A percentile compares a stretch with the other conserved stretches of the same genome.
Conservation (phyloP, 306 rosid genomes). For the Gynostemma pentaphyllum region DNA sequence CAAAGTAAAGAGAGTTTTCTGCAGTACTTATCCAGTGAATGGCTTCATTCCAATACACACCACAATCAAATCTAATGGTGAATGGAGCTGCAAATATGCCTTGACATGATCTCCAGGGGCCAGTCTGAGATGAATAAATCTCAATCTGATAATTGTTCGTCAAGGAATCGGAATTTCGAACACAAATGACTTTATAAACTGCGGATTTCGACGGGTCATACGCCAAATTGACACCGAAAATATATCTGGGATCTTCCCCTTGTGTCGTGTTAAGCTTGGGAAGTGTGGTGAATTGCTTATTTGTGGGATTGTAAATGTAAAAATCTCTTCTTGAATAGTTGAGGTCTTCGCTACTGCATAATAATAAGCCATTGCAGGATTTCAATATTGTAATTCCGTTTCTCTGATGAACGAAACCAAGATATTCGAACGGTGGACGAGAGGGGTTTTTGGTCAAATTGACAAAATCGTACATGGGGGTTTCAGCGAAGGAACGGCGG, state of each 20-base stretch:
- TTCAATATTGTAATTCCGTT: slow-evolving; percentile 5
- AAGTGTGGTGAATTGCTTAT: slow-evolving; percentile 13
- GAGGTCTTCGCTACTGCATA: slow-evolving; percentile 4
- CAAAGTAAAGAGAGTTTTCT: slow-evolving; percentile 6
- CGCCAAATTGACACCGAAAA: slow-evolving; percentile 14
- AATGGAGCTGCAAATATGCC: slow-evolving; percentile 4
- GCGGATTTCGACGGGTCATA: slow-evolving; percentile 18
- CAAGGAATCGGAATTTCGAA: not conserved
- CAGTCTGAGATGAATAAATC: slow-evolving; percentile 17
- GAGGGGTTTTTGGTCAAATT: not conserved
- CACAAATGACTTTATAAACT: slow-evolving; percentile 15
- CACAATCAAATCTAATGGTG: slow-evolving; percentile 14
- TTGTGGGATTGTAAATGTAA: slow-evolving; percentile 20
- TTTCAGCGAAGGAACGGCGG: not conserved
- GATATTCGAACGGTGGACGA: slow-evolving; percentile 6
- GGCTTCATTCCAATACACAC: slow-evolving; percentile 23
- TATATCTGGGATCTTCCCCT: not conserved
- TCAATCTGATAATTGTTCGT: slow-evolving; percentile 13
- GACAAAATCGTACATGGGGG: slow-evolving; percentile 1
- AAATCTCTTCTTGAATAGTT: not conserved
- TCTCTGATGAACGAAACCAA: not conserved
- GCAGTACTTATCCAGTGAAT: slow-evolving; percentile 17
- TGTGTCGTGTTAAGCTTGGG: slow-evolving; percentile 3
- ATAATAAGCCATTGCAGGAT: slow-evolving; percentile 27
- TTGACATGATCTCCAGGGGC: slow-evolving; percentile 17